Evolutionary conservation across 1,284 basidiomycete species (phyloP).

Genomic region (Cystobasidium slooffiae): DNA sequence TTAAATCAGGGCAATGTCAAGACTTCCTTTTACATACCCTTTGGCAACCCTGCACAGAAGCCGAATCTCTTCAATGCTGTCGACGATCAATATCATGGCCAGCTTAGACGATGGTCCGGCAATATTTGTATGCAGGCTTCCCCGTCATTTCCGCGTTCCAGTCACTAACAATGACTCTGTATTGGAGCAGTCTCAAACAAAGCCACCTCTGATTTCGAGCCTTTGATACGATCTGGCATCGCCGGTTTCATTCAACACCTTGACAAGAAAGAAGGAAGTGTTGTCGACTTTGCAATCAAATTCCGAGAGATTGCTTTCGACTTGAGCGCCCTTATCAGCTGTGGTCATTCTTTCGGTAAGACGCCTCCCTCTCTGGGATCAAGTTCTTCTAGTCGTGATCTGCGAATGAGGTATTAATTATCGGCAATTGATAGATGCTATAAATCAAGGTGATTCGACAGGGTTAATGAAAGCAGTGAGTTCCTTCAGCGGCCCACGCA

Average conservation of each 20-base stretch:
- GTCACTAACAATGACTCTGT: too few species aligned
- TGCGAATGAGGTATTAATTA: neutral
- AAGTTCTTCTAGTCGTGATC: neutral
- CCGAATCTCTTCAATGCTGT: slow-evolving; percentile 7
- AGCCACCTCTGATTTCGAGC: slow-evolving; percentile 1
- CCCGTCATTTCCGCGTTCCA: too few species aligned
- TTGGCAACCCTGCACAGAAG: slow-evolving; percentile 12
- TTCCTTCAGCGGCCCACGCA: neutral
- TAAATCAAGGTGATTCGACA: slow-evolving; percentile 7
- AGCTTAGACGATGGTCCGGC: neutral
- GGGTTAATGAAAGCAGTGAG: slow-evolving; percentile 6
- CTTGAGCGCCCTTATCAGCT: slow-evolving; percentile 4
- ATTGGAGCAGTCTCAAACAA: neutral
- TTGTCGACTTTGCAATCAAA: slow-evolving; percentile 3
- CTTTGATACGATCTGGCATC: neutral
- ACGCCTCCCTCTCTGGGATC: too few species aligned
- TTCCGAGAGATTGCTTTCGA: neutral
- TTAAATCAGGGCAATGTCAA: slow-evolving; percentile 9
- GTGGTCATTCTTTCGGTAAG: slow-evolving; percentile 2
- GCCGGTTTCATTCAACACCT: neutral
- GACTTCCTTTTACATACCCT: neutral
- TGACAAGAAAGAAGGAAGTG: neutral
- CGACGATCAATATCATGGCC: slow-evolving; percentile 7
- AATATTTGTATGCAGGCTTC: neutral
- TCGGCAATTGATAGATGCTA: neutral